A percentile compares a stretch with the other conserved stretches of the same genome.
phyloP scores from a whole-genome alignment of 2,329 filamentous ascomycete species.

The Rhynchosporium secalis region DNA sequence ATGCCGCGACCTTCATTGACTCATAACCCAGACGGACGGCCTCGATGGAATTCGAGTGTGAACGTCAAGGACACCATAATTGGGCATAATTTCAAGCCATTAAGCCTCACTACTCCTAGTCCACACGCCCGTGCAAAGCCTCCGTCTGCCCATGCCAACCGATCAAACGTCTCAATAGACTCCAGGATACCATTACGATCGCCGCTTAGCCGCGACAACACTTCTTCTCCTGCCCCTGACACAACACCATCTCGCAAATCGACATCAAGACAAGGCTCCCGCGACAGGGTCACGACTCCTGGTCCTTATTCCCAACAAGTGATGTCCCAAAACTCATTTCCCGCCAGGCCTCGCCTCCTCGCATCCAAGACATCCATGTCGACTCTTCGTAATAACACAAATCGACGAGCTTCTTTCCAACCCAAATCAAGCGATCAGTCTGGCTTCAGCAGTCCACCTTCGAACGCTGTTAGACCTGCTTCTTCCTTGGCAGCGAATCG shows the following conservation, averaged over 20 bases:
- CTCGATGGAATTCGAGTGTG: conserved; percentile 71
- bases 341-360: conserved; percentile 40
- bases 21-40: conserved; percentile 55
- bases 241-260: conserved; percentile 36
- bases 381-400: conserved; percentile 40
- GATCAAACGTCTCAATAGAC: conserved; percentile 27
- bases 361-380: conserved; percentile 47
- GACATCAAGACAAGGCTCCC: conserved; percentile 48
- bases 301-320: conserved; percentile 50
- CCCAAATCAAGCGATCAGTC: conserved; percentile 44
- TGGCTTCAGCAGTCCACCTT: conserved; percentile 33
- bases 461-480: conserved; percentile 48
- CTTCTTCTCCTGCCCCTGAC: conserved; percentile 34
- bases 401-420: conserved; percentile 55
- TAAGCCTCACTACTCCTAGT: conserved; percentile 51
- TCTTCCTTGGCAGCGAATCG: conserved; percentile 56
- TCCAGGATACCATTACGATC: conserved; percentile 40
- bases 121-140: conserved; percentile 34
- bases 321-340: conserved; percentile 42
- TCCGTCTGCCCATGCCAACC: conserved; percentile 29
- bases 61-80: conserved; percentile 64
- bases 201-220: conserved; percentile 35
- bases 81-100: conserved; percentile 67
- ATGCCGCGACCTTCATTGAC: conserved; percentile 47
- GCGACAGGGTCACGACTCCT: conserved; percentile 55